phyloP scores from a whole-genome alignment of 768 basidiomycete genomes.

The Tylopilus sp. region DNA sequence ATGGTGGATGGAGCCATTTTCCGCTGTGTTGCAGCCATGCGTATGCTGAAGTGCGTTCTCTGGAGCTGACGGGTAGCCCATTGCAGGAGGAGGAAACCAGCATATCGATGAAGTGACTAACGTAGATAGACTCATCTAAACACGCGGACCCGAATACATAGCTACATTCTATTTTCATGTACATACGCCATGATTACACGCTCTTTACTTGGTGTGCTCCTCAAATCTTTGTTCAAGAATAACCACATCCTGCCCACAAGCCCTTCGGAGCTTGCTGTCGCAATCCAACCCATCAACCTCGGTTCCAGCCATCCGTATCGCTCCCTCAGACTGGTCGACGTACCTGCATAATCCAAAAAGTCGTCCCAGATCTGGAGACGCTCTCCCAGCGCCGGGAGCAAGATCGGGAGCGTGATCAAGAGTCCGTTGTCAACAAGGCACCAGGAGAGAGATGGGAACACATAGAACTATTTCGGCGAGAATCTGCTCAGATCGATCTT shows the following conservation, averaged over 20 bases:
- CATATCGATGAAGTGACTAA: too few species aligned
- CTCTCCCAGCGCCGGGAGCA: constrained; percentile 90
- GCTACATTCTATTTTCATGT: too few species aligned
- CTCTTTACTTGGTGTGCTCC: constrained; percentile 49
- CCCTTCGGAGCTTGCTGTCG: constrained; percentile 49
- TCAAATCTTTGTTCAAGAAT: constrained; percentile 90
- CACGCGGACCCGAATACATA: too few species aligned
- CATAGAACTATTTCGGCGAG: constrained; percentile 61
- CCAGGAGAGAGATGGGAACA: too few species aligned
- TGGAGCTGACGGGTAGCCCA: too few species aligned
- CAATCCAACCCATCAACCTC: constrained; percentile 68
- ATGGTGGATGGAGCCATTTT: too few species aligned
- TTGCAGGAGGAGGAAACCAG: too few species aligned
- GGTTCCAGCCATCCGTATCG: constrained; percentile 63
- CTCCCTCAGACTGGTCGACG: constrained; percentile 64
- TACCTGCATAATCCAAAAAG: constrained; percentile 88
- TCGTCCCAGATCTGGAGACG: constrained; percentile 99
- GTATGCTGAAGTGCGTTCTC: too few species aligned
- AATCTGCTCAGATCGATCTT: constrained; percentile 84
- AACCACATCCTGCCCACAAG: constrained; percentile 46
- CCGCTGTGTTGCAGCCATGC: too few species aligned
- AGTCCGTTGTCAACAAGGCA: constrained; percentile 63
- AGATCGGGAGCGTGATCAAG: constrained; percentile 76
- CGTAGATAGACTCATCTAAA: too few species aligned
- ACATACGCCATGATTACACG: too few species aligned